These are phyloP conservation scores for Leccinellum rugosiceps DNA, from an alignment of 768 basidiomycete species.

Conservation along the genomic window DNA sequence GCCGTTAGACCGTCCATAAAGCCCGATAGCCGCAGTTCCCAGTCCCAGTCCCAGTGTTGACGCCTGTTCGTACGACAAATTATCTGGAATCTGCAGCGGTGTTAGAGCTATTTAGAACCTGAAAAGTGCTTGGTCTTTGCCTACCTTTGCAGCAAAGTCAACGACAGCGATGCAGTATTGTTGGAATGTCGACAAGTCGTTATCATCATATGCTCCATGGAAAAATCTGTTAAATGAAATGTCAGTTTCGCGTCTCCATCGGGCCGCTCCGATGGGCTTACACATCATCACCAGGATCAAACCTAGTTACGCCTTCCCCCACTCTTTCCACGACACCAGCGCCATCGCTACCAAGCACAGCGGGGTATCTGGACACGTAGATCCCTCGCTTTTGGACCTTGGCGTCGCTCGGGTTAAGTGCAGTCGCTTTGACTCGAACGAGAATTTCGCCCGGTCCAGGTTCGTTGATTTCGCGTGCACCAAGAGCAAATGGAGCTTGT, in stretches of 20 bases:
- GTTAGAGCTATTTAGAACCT: conserved; percentile 8
- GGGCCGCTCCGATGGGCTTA: conserved; percentile 26
- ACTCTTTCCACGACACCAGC: conserved; percentile 51
- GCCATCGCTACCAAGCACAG: conserved; percentile 46
- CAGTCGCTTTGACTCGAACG: conserved; percentile 44
- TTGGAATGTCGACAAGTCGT: conserved; percentile 41
- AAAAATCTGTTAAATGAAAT: conserved; percentile 33
- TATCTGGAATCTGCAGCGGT: conserved; percentile 41
- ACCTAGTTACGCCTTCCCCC: conserved; percentile 48
- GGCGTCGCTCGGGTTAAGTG: conserved; percentile 54
- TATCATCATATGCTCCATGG: conserved; percentile 38
- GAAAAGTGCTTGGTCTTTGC: not conserved
- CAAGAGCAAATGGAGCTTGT: conserved; percentile 36
- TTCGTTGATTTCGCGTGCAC: conserved; percentile 32
- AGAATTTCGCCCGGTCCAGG: conserved; percentile 49
- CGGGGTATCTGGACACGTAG: conserved; percentile 41
- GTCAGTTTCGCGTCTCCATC: conserved; percentile 17
- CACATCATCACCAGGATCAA: conserved; percentile 54
- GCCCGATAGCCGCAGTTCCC: conserved; percentile 47
- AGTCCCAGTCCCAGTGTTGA: conserved; percentile 47
- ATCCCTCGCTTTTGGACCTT: conserved; percentile 43
- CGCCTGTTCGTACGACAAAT: conserved; percentile 46
- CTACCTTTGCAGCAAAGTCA: conserved; percentile 41
- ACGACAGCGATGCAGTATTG: conserved; percentile 42
- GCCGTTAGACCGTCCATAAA: conserved; percentile 43